These are phyloP conservation scores for Decorospora gaudefroyi DNA, from an alignment of 2,329 filamentous ascomycete genomes.

Conservation along the genomic window DNA sequence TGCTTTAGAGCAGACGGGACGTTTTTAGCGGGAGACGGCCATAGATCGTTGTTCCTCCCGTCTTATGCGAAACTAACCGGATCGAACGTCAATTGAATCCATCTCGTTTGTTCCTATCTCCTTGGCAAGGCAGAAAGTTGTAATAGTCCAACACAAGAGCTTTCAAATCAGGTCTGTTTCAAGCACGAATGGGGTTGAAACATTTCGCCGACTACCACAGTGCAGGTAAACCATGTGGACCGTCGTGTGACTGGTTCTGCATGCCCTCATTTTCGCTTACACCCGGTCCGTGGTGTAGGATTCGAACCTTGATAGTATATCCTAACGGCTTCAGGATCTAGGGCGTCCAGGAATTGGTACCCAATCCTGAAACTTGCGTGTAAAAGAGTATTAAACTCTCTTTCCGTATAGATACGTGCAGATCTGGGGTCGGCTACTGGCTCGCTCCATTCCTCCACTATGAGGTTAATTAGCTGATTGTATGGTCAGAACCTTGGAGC, in stretches of 20 bases:
- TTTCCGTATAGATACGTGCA: no score
- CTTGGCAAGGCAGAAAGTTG: slow-evolving; percentile 20
- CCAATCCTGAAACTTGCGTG: no score
- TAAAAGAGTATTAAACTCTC: no score
- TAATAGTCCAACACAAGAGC: slow-evolving; percentile 7
- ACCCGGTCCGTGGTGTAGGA: slow-evolving; percentile 5
- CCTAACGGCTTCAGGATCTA: no score
- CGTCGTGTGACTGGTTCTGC: slow-evolving; percentile 11
- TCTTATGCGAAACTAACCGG: slow-evolving; percentile 20
- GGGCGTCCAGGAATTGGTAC: no score
- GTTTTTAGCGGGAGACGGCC: slow-evolving; percentile 12
- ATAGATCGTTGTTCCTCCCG: slow-evolving; percentile 19
- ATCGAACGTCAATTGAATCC: slow-evolving; percentile 10
- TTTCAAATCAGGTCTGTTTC: slow-evolving; percentile 9
- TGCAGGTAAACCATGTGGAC: slow-evolving; percentile 4
- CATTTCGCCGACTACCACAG: slow-evolving; percentile 9
- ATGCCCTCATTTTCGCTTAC: slow-evolving; percentile 14
- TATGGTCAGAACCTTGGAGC: no score
- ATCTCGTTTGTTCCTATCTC: slow-evolving; percentile 11
- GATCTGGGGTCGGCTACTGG: no score
- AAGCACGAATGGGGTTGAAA: no score
- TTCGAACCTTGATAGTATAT: slow-evolving; percentile 7
- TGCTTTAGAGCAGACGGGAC: slow-evolving; percentile 5
- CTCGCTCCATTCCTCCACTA: no score
- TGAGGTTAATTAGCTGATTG: no score